Base-by-base conservation (phyloP, 768 basidiomycete genomes). In the Coprinopsis sp. region DNA sequence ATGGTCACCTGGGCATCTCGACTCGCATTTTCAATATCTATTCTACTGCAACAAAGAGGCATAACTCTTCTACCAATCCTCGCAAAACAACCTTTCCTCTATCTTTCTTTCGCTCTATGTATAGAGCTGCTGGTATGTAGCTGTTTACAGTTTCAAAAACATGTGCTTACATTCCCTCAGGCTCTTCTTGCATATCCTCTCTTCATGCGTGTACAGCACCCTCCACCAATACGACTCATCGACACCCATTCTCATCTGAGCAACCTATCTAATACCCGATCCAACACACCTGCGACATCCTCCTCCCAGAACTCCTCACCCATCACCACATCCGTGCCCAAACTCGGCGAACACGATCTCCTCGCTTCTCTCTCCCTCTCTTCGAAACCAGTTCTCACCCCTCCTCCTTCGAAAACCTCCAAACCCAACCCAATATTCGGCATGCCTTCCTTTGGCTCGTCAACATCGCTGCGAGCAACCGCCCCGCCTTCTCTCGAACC, bases 141-240 rank as follows among this genome's bases (percentile, higher is more conserved):
- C 8, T n/a, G 12, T 39, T 18, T 45, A 50, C 23, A 39, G 19
- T 44, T 19, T 34, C 37, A 28, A 27, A 23, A 49, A 30, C 38
- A 36, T 37, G 22, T 23, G 39, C 12, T 49, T 23, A 44, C 25
- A 33, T 25, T 42, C 30, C 16, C 48, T 47, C 14, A 89, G 87
- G 66, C 76, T 34, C 64, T 77, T 44, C 53, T 68, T 10, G 58
- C 67, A 25, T 87, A 83, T 3, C 74, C 69, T 47, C 66, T 72
- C 39, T 68, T 78, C 13, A 68, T 91, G 27, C 78, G 75, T 29
- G 60, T 89, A 5, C 82, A 83, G 48, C 80, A 76, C 14, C 84
- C 88, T 1, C 86, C 87, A 8, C 58, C 77, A 2, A 79, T 91
- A 41, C 82, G 84, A 34, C 77, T 91, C 21, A 73, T 88, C 36